Conservation (phyloP, 495 filamentous ascomycete genomes). For the Acidiella bohemica region DNA sequence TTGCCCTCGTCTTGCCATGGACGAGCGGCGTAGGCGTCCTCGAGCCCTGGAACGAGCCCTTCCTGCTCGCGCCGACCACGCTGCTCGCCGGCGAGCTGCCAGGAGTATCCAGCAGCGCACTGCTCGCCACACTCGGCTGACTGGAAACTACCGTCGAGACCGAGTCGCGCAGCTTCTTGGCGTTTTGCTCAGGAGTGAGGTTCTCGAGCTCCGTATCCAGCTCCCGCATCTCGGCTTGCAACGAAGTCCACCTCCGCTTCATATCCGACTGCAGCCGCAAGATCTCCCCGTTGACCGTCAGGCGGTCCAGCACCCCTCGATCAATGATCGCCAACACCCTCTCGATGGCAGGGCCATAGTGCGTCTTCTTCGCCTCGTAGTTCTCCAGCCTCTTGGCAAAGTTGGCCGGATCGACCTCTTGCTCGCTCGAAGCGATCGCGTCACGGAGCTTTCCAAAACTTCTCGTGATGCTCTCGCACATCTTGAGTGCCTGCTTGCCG, state of each 20-base stretch:
- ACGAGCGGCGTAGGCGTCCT: conserved; percentile 15
- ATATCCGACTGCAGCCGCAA: conserved; percentile 70
- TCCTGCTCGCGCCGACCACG: conserved; percentile 39
- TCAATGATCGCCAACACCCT: conserved; percentile 81
- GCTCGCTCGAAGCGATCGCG: conserved; percentile 56
- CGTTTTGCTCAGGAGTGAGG: conserved; percentile 42
- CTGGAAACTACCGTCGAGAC: conserved; percentile 83
- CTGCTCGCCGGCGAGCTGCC: conserved; percentile 86
- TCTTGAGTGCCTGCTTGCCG: conserved; percentile 80
- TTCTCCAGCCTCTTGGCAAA: conserved; percentile 74
- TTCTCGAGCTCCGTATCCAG: conserved; percentile 65
- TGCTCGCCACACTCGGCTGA: conserved; percentile 63
- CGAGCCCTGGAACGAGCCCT: conserved; percentile 20
- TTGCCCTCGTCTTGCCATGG: conserved; percentile 6
- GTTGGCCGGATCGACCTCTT: conserved; percentile 50
- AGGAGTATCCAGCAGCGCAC: conserved; percentile 63
- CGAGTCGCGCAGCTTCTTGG: conserved; percentile 76
- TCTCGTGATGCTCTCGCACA: conserved; percentile 83
- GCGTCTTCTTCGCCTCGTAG: conserved; percentile 88
- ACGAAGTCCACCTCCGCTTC: conserved; percentile 58
- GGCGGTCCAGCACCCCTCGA: conserved; percentile 75
- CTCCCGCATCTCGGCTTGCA: conserved; percentile 61
- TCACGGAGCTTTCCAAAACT: conserved; percentile 73
- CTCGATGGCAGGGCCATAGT: conserved; percentile 91
- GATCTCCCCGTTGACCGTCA: conserved; percentile 93